These are phyloP conservation scores for Ogataea siamensis DNA, from an alignment of 805 yeast species.

Conservation along the genomic window DNA sequence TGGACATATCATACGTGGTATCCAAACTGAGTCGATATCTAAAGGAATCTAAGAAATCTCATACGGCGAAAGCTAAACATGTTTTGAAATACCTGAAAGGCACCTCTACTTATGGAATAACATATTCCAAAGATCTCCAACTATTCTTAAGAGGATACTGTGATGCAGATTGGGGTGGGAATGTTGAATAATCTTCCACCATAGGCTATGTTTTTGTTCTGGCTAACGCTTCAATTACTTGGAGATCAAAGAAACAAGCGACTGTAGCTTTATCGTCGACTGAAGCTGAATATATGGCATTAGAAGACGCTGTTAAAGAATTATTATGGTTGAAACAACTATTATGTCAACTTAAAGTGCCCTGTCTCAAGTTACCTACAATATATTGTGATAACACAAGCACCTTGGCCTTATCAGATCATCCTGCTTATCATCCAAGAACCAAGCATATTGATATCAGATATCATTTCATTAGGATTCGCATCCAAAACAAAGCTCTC, in stretches of 20 bases:
- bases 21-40: conserved; percentile 7
- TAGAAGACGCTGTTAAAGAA: conserved; percentile 1
- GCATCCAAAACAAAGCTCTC: neutral
- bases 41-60: conserved; percentile 5
- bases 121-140: neutral
- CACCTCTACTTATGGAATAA: conserved; percentile 4
- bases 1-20: conserved; percentile 4
- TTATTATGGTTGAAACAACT: conserved; percentile 1
- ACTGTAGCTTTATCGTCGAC: conserved; percentile 17
- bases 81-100: conserved; percentile 19
- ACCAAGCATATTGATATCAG: conserved; percentile 2
- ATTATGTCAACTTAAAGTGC: neutral
- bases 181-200: conserved; percentile 12
- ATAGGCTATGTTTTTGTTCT: conserved; percentile 11
- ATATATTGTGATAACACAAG: neutral
- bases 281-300: conserved; percentile 20
- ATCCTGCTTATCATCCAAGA: neutral
- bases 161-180: conserved; percentile 20
- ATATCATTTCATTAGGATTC: conserved; percentile 1
- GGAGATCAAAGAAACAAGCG: conserved; percentile 19
- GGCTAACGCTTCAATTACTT: conserved; percentile 16
- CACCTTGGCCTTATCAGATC: neutral
- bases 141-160: conserved; percentile 9
- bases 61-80: conserved; percentile 9
- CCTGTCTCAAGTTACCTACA: neutral